These are phyloP conservation scores for Eleusine indica DNA, from an alignment of 176 grass and related monocot species.

Conservation along the genomic window DNA sequence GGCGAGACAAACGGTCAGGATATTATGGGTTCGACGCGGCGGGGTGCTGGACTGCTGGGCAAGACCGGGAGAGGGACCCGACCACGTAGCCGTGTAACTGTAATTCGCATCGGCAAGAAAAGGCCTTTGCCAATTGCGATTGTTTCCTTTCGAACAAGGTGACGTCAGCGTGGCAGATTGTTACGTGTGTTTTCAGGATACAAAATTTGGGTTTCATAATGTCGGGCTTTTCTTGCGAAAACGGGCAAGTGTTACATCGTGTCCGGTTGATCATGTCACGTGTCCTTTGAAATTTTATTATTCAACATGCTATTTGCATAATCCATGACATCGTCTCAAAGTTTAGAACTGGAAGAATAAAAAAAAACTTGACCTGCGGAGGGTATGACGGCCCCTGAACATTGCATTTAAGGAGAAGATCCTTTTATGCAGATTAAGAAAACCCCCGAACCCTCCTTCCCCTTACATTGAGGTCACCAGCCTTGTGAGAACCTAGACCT, in stretches of 20 bases:
- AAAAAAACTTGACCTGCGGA: too few relatives aligned
- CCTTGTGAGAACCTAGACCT: too few relatives aligned
- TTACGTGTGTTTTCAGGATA: not conserved
- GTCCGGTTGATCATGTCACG: not conserved
- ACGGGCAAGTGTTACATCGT: not conserved
- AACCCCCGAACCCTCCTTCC: too few relatives aligned
- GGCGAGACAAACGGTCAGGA: not conserved
- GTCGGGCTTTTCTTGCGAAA: not conserved
- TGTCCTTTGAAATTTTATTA: too few relatives aligned
- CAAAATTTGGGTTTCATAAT: not conserved
- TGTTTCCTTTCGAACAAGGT: not conserved
- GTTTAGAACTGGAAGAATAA: too few relatives aligned
- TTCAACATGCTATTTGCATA: not conserved
- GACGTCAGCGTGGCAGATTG: not conserved
- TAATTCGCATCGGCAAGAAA: not conserved
- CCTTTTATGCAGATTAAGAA: too few relatives aligned
- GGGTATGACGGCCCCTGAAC: too few relatives aligned
- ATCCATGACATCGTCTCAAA: not conserved
- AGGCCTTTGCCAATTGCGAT: not conserved
- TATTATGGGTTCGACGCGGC: conserved; percentile 34
- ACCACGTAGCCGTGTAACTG: not conserved
- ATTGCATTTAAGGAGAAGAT: too few relatives aligned
- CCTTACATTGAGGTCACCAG: too few relatives aligned
- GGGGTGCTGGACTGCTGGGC: not conserved
- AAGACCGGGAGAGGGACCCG: not conserved